Percentiles rank a stretch among this genome's conserved stretches.
Evolutionary conservation across 208 protist genomes (phyloP).

Genomic region (Leishmania guyanensis): DNA sequence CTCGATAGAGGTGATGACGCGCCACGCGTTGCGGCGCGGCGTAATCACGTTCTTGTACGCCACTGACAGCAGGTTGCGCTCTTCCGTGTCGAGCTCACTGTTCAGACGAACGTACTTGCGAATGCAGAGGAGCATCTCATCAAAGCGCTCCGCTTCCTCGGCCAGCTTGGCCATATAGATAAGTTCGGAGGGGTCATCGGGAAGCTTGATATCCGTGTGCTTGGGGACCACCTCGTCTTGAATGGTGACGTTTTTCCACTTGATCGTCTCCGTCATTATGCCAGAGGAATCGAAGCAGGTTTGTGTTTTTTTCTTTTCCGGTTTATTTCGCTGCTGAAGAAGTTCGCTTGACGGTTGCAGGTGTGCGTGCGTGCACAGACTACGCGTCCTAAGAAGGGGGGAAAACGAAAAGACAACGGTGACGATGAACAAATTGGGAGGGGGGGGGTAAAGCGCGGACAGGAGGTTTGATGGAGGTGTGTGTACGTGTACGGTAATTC

Average conservation of each 20-base stretch:
- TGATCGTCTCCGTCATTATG: constrained; percentile 77
- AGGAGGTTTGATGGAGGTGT: not conserved
- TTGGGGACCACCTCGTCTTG: constrained; percentile 82
- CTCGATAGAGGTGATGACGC: constrained; percentile 98
- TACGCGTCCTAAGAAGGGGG: not conserved
- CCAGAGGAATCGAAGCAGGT: constrained; percentile 4
- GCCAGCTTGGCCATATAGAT: constrained; percentile 98
- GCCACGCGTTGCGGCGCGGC: constrained; percentile 97
- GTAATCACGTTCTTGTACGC: constrained; percentile 99
- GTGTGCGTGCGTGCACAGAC: constrained; percentile 3
- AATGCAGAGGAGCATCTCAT: constrained; percentile 99
- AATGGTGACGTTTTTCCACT: constrained; percentile 82
- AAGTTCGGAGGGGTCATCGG: constrained; percentile 82
- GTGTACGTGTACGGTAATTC: not conserved
- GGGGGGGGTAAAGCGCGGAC: not conserved
- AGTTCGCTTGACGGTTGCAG: not conserved
- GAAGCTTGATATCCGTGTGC: constrained; percentile 75
- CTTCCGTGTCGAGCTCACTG: constrained; percentile 98
- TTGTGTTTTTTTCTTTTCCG: constrained; percentile 6
- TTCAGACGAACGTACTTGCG: constrained; percentile 96
- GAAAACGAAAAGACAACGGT: not conserved
- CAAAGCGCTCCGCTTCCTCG: constrained; percentile 98
- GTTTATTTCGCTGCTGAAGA: not conserved
- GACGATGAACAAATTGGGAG: not conserved
- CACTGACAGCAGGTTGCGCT: constrained; percentile 99